These are phyloP conservation scores for Tetracladium setigerum DNA, from an alignment of 495 filamentous ascomycete species.

Conservation along the genomic window DNA sequence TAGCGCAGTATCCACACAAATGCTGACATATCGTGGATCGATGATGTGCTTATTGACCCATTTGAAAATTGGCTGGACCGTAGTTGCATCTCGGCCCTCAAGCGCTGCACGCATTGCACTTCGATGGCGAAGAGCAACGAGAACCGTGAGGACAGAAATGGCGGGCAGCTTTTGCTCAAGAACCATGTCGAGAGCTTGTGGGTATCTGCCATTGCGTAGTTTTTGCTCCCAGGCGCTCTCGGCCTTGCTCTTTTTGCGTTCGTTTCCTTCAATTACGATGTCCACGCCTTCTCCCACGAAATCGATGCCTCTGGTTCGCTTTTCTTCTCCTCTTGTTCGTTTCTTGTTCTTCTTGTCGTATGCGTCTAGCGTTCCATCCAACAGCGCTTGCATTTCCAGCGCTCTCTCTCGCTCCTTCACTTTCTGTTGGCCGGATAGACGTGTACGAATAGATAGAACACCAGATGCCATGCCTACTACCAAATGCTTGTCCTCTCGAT, in stretches of 20 bases:
- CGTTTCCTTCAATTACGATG: conserved; percentile 75
- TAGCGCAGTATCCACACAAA: conserved; percentile 73
- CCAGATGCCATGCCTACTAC: conserved; percentile 86
- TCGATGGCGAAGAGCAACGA: conserved; percentile 80
- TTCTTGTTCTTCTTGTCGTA: conserved; percentile 55
- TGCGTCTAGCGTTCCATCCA: conserved; percentile 65
- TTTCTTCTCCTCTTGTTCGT: conserved; percentile 60
- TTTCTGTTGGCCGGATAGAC: conserved; percentile 62
- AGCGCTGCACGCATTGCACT: conserved; percentile 80
- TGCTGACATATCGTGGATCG: conserved; percentile 66
- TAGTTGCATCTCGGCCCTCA: conserved; percentile 71
- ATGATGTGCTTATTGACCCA: conserved; percentile 76
- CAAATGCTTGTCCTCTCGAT: conserved; percentile 72
- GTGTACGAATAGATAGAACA: conserved; percentile 77
- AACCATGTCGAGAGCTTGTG: conserved; percentile 69
- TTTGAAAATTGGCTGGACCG: conserved; percentile 70
- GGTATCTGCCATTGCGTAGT: conserved; percentile 71
- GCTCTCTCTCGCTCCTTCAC: conserved; percentile 67
- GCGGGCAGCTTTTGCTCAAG: conserved; percentile 48
- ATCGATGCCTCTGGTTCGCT: conserved; percentile 66
- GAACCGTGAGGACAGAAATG: conserved; percentile 59
- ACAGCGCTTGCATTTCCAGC: conserved; percentile 78
- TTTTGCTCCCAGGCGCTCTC: conserved; percentile 72
- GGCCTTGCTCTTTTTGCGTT: conserved; percentile 45
- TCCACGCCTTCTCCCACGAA: conserved; percentile 81